Base-by-base conservation (phyloP, 2,329 filamentous ascomycete species). In the Aspergillus floridensis region DNA sequence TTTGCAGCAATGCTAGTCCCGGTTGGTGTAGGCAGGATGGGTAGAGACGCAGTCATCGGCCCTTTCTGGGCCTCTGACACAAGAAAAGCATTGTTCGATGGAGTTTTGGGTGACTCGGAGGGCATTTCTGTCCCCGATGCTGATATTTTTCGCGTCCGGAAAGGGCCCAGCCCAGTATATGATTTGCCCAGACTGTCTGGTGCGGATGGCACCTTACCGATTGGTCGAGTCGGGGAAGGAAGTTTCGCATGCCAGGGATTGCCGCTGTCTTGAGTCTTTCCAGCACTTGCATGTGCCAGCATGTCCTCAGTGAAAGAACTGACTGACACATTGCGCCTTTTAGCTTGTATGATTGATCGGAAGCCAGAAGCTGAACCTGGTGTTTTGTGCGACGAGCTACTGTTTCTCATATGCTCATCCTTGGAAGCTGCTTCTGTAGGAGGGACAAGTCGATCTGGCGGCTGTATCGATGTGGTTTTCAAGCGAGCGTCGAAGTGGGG, bases 61-160 rank as follows among this genome's bases (percentile, higher is more conserved):
- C 75, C 77, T 65, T 77, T 78, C 44, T 76, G 74, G 22, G 69
- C 68, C 66, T 79, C 72, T 59, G 81, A 74, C 65, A 84, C 73
- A 19, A 79, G 82, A 70, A 91, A 90, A 6, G 84, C 85, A 57
- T 84, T 86, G 70, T 85, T 92, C 60, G 88, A 81, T 0, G 92
- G 91, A 0, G 92, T 96, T 29, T 83, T 84, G 4, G 90, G 88
- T 1, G 91, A 92, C 52, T 84, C 80, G 51, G 91, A 89, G 1
- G 84, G 85, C 4, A 80, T 81, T 59, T 86, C 84, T 4, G 81
- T 80, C 32, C 82, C 85, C 5, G 84, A 82, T 55, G 84, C 76
- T 12, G 91, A 92, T 68, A 93, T 80, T 63, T 91, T 92, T 53
- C 91, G 86, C 59, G 86, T 84, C 71, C 89, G 90, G 65, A 92